Base-by-base conservation (phyloP, 805 yeast genomes). In the Sporopachydermia quercuum region DNA sequence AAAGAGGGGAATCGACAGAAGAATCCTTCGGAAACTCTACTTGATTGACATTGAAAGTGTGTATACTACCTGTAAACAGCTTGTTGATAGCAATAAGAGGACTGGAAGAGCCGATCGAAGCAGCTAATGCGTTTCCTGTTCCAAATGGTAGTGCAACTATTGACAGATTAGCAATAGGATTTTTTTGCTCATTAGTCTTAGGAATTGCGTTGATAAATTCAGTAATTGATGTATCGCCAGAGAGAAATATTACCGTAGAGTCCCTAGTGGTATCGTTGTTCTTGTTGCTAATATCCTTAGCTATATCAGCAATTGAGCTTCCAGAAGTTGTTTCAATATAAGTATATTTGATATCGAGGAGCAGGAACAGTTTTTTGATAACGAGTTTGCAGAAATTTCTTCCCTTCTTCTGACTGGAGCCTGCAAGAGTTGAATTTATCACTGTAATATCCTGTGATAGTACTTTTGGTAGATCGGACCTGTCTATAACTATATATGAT, bases 121-220 rank as follows among this genome's bases (percentile, higher is more conserved):
- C 67, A 2, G 83, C 71, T 43, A 84, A 62, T 1, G 94, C 86
- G 54, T 87, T 87, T 0, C 94, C 96, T 1, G 94, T 79, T 1
- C 96, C 96, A 43, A 76, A 64, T 0, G 96, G 94, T 13, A 87
- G 54, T n/a, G n/a, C n/a, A n/a, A n/a, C n/a, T n/a, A n/a, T n/a
- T n/a, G n/a, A n/a, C n/a, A n/a, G n/a, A n/a, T n/a, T n/a, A n/a
- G n/a, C n/a, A n/a, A n/a, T n/a, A n/a, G n/a, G n/a, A n/a, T n/a
- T n/a, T n/a, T n/a, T n/a, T n/a, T n/a, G n/a, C n/a, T n/a, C n/a
- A n/a, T n/a, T n/a, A n/a, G n/a, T n/a, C n/a, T n/a, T n/a, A n/a
- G n/a, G n/a, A n/a, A n/a, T n/a, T 15, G 56, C 62, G 52, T 86
- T 86, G 41, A 84, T 48, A 39, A 87, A 72, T 54, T 87, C 96